These are phyloP conservation scores for Wickerhamomyces xylosicus DNA, from an alignment of 805 yeast species.

Conservation along the genomic window DNA sequence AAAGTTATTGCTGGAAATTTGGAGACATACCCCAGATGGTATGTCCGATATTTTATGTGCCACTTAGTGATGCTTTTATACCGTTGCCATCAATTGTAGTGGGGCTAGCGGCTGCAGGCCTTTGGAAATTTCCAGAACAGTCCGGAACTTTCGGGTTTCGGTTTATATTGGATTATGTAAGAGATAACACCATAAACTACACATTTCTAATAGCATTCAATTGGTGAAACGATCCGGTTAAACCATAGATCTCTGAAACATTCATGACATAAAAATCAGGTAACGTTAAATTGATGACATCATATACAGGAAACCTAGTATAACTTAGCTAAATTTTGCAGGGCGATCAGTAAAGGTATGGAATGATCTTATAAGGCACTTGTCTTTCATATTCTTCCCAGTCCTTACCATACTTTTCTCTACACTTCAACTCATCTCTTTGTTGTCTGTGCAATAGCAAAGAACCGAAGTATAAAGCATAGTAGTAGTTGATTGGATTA, in stretches of 20 bases:
- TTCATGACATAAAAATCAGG: too few relatives aligned
- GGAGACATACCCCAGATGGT: too few relatives aligned
- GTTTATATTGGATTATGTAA: neutral
- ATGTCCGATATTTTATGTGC: slow-evolving; percentile 1
- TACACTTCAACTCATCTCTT: slow-evolving; percentile 89
- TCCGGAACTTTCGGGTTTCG: slow-evolving; percentile 1
- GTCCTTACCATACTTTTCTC: slow-evolving; percentile 70
- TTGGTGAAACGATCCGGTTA: neutral
- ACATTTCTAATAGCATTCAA: neutral
- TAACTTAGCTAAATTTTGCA: too few relatives aligned
- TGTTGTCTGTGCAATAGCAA: slow-evolving; percentile 80
- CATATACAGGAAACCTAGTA: too few relatives aligned
- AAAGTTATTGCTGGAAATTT: too few relatives aligned
- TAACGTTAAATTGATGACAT: too few relatives aligned
- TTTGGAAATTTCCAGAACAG: slow-evolving; percentile 3
- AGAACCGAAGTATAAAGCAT: slow-evolving; percentile 71
- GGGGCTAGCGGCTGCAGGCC: neutral
- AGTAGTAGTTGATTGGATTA: slow-evolving; percentile 82
- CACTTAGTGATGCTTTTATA: slow-evolving; percentile 1
- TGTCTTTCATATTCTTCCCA: slow-evolving; percentile 75
- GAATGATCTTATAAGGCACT: slow-evolving; percentile 88
- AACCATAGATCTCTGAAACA: too few relatives aligned
- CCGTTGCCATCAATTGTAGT: neutral
- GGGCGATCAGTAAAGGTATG: slow-evolving; percentile 74
- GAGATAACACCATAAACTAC: neutral